These are phyloP conservation scores for Podila verticillata DNA, from an alignment of 192 early-diverging fungal genomes.

Conservation along the genomic window DNA sequence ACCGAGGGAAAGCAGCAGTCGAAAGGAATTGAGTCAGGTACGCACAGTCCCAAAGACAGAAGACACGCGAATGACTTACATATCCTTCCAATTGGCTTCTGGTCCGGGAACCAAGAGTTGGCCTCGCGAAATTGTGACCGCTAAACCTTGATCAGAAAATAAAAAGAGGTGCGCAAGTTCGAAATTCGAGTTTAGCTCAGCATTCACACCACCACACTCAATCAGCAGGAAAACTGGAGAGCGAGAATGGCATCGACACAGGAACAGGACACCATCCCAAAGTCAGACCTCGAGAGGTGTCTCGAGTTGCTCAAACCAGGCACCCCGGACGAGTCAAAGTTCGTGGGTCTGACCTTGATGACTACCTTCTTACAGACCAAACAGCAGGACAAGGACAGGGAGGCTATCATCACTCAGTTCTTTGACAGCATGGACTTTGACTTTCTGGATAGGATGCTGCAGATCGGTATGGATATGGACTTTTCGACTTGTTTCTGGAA, in stretches of 20 bases:
- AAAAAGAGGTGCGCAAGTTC: no score
- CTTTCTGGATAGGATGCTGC: slow-evolving; percentile 43
- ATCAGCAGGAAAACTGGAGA: not conserved
- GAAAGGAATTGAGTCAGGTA: no score
- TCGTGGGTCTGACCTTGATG: slow-evolving; percentile 44
- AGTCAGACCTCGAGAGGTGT: slow-evolving; percentile 19
- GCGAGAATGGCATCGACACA: not conserved
- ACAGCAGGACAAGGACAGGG: slow-evolving; percentile 9
- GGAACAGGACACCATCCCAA: not conserved
- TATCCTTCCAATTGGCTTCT: no score
- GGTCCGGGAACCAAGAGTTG: no score
- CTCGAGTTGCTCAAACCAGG: slow-evolving; percentile 29
- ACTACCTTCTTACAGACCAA: slow-evolving; percentile 17
- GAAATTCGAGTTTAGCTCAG: not conserved
- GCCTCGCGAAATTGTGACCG: no score
- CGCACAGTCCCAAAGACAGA: no score
- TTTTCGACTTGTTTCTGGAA: no score
- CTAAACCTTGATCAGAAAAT: no score
- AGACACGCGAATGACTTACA: no score
- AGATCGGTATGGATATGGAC: slow-evolving; percentile 12
- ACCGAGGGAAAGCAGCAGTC: no score
- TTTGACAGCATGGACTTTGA: slow-evolving; percentile 42
- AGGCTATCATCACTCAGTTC: slow-evolving; percentile 21
- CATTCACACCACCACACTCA: not conserved
- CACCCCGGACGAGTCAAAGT: slow-evolving; percentile 33